These are phyloP conservation scores for Neoascochyta sp. DNA, from an alignment of 2,329 filamentous ascomycete genomes.

Conservation along the genomic window DNA sequence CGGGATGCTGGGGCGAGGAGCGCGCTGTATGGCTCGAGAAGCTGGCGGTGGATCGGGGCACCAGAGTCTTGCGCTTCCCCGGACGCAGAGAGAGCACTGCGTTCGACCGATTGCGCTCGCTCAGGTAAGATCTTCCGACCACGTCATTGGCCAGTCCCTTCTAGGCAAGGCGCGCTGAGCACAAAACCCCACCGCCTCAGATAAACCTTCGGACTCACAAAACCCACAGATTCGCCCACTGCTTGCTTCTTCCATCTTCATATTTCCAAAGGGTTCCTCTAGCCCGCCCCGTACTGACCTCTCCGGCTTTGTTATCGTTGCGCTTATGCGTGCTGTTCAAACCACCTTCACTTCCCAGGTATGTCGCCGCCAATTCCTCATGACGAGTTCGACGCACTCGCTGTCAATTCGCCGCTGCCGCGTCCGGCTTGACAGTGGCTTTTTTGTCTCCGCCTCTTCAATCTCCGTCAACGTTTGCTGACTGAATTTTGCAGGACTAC, in stretches of 20 bases:
- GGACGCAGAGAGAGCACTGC: too few species aligned
- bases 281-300: constrained; percentile 26
- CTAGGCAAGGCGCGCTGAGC: too few species aligned
- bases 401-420: constrained; percentile 25
- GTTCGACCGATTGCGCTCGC: too few species aligned
- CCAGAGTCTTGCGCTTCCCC: too few species aligned
- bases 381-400: constrained; percentile 24
- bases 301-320: constrained; percentile 24
- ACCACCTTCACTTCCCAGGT: constrained; percentile 54
- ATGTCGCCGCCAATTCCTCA: too few species aligned
- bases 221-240: constrained; percentile 8
- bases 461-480: constrained; percentile 26
- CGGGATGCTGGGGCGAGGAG: too few species aligned
- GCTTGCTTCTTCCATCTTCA: constrained; percentile 6
- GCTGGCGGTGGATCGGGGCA: too few species aligned
- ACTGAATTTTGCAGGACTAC: constrained; percentile 53
- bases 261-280: constrained; percentile 18
- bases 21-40: too few species aligned
- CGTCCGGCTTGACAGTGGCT: constrained; percentile 6
- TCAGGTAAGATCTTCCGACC: too few species aligned
- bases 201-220: constrained; percentile 16
- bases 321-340: constrained; percentile 50
- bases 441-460: constrained; percentile 5
- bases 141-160: too few species aligned
- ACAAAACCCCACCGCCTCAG: constrained; percentile 7